Evolutionary conservation across 2,329 filamentous ascomycete genomes (phyloP).

Genomic region (Ascochyta fabae): DNA sequence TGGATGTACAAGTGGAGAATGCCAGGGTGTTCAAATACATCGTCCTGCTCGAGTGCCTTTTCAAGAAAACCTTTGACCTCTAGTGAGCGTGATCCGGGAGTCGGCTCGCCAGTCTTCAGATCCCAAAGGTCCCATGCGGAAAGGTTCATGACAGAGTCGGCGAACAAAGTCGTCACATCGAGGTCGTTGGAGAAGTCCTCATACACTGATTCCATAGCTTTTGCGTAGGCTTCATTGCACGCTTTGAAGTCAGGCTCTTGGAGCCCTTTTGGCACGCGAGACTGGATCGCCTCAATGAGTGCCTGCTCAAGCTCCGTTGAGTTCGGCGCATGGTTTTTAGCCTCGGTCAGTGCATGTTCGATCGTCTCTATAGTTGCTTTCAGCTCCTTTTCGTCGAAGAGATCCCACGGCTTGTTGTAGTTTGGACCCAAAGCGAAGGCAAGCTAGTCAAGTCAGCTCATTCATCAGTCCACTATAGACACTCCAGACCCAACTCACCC

Average conservation of each 20-base stretch:
- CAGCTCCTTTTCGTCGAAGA: conserved; percentile 70
- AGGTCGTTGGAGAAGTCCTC: conserved; percentile 61
- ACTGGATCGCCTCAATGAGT: conserved; percentile 66
- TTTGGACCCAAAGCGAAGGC: conserved; percentile 77
- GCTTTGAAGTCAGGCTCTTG: conserved; percentile 56
- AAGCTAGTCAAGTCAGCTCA: conserved; percentile 46
- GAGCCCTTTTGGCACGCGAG: conserved; percentile 51
- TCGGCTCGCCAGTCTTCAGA: conserved; percentile 63
- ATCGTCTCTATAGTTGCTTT: conserved; percentile 58
- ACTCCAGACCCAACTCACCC: conserved; percentile 44
- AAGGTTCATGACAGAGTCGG: conserved; percentile 70
- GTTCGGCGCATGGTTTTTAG: conserved; percentile 47
- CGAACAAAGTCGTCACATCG: conserved; percentile 69
- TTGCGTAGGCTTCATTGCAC: conserved; percentile 66
- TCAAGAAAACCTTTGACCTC: conserved; percentile 67
- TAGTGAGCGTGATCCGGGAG: conserved; percentile 60
- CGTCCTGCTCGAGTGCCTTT: conserved; percentile 58
- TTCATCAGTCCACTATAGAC: background rate
- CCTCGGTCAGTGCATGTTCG: conserved; percentile 55
- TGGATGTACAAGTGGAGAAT: conserved; percentile 79
- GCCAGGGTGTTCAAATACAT: conserved; percentile 67
- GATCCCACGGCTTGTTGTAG: conserved; percentile 79
- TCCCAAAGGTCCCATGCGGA: conserved; percentile 72
- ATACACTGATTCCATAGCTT: conserved; percentile 66
- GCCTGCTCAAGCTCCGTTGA: conserved; percentile 64